phyloP scores from a whole-genome alignment of 805 yeast genomes.

The Debaryomyces castellii region DNA sequence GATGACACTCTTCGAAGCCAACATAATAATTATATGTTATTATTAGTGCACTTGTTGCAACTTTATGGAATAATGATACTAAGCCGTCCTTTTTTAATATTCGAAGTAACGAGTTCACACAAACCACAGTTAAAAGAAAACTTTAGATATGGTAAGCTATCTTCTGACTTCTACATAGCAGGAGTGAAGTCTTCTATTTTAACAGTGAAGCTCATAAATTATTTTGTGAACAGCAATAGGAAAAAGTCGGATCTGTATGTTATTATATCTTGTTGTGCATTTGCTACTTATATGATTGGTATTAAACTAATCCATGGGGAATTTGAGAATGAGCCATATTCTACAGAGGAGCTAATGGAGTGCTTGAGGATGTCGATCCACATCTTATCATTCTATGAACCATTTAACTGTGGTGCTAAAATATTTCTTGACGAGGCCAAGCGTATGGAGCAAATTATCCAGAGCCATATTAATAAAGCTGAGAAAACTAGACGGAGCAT shows the following conservation, averaged over 20 bases:
- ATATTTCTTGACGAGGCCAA: constrained; percentile 9
- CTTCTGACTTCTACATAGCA: constrained; percentile 11
- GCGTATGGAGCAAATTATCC: constrained; percentile 8
- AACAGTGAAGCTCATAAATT: constrained; percentile 14
- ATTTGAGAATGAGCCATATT: constrained; percentile 9
- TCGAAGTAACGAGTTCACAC: constrained; percentile 5
- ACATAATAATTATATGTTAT: constrained; percentile 15
- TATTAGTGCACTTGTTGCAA: constrained; percentile 35
- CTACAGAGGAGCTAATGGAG: constrained; percentile 9
- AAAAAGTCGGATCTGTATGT: constrained; percentile 13
- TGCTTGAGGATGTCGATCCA: constrained; percentile 8
- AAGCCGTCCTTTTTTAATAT: constrained; percentile 43
- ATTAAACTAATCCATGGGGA: constrained; percentile 5
- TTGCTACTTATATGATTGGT: constrained; percentile 11
- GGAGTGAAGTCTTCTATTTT: constrained; percentile 15
- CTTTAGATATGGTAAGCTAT: constrained; percentile 4
- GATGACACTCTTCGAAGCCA: constrained; percentile 1
- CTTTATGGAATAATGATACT: constrained; percentile 38
- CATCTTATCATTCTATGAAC: constrained; percentile 10
- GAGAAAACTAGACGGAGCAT: background rate
- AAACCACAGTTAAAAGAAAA: background rate
- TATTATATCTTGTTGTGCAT: constrained; percentile 13
- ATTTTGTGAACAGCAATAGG: constrained; percentile 10
- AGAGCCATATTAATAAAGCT: background rate
- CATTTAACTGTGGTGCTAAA: constrained; percentile 10